Evolutionary conservation across 2,329 filamentous ascomycete genomes (phyloP).

Genomic region (Microascus cirrosus): DNA sequence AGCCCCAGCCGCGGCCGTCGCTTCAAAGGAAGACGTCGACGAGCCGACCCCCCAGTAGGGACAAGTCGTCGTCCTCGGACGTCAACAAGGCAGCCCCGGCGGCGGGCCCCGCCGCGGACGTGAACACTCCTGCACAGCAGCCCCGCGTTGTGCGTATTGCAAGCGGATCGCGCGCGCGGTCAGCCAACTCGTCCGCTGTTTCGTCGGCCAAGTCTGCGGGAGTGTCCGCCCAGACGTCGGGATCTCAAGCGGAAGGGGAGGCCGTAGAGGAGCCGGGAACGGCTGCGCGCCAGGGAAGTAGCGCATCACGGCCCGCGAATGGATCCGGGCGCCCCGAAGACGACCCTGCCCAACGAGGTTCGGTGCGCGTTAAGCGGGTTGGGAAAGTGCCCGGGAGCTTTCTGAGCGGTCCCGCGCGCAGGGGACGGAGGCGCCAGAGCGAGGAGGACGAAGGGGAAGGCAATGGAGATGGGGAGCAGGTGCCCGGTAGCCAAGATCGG

Average conservation of each 20-base stretch:
- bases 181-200: constrained; percentile 21
- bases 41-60: constrained; percentile 27
- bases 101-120: constrained; percentile 15
- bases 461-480: constrained; percentile 22
- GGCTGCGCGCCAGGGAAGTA: constrained; percentile 37
- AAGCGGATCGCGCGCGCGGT: constrained; percentile 29
- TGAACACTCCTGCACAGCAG: constrained; percentile 43
- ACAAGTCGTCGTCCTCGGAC: constrained; percentile 18
- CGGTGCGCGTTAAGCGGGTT: constrained; percentile 66
- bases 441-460: constrained; percentile 49
- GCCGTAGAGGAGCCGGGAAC: constrained; percentile 37
- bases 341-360: constrained; percentile 55
- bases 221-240: constrained; percentile 13
- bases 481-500: constrained; percentile 27
- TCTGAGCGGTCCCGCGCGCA: constrained; percentile 66
- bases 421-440: constrained; percentile 58
- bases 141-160: constrained; percentile 44
- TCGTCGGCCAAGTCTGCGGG: constrained; percentile 16
- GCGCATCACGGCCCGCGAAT: constrained; percentile 36
- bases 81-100: not conserved
- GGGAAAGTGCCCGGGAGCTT: constrained; percentile 68
- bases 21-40: constrained; percentile 16
- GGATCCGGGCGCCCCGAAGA: constrained; percentile 46
- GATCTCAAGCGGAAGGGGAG: constrained; percentile 30
- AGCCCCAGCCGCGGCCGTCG: constrained; percentile 21